phyloP scores from a whole-genome alignment of 2,329 filamentous ascomycete species.

The Hansfordia pulvinata region DNA sequence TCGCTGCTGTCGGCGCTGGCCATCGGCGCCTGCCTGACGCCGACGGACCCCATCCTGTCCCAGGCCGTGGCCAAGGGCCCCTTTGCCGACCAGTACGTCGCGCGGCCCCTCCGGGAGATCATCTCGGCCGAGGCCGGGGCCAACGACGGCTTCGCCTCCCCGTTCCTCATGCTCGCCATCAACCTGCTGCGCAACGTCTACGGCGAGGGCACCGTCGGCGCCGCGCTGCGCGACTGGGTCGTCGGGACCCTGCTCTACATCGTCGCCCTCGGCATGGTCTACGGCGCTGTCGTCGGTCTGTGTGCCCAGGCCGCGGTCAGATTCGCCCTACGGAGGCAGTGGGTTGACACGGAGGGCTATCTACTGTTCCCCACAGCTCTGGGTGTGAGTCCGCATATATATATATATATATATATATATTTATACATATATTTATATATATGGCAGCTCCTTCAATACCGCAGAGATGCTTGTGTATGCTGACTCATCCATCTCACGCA shows the following conservation, averaged over 20 bases:
- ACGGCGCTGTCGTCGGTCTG: conserved; percentile 52
- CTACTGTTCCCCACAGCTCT: conserved; percentile 55
- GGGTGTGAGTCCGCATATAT: conserved; percentile 17
- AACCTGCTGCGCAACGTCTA: conserved; percentile 51
- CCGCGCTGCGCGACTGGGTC: conserved; percentile 51
- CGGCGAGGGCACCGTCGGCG: conserved; percentile 25
- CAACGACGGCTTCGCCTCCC: conserved; percentile 59
- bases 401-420: not conserved
- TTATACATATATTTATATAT: too few relatives aligned
- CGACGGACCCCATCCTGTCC: conserved; percentile 56
- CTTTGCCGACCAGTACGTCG: conserved; percentile 55
- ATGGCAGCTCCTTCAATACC: conserved; percentile 4
- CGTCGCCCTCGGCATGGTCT: conserved; percentile 48
- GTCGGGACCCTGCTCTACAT: conserved; percentile 55
- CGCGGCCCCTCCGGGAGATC: conserved; percentile 49
- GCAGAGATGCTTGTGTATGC: conserved; percentile 4
- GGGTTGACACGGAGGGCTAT: conserved; percentile 54
- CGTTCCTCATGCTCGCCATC: conserved; percentile 53
- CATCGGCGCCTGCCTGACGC: conserved; percentile 54
- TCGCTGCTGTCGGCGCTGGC: conserved; percentile 46
- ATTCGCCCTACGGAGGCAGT: conserved; percentile 44
- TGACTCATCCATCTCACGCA: conserved; percentile 1
- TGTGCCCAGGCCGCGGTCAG: conserved; percentile 39
- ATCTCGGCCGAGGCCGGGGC: conserved; percentile 52
- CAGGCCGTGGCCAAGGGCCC: conserved; percentile 37